Percentiles rank a stretch among this genome's conserved stretches.
These are phyloP conservation scores for Chaetomium olivaceum DNA, from an alignment of 2,329 filamentous ascomycete species.

Conservation along the genomic window DNA sequence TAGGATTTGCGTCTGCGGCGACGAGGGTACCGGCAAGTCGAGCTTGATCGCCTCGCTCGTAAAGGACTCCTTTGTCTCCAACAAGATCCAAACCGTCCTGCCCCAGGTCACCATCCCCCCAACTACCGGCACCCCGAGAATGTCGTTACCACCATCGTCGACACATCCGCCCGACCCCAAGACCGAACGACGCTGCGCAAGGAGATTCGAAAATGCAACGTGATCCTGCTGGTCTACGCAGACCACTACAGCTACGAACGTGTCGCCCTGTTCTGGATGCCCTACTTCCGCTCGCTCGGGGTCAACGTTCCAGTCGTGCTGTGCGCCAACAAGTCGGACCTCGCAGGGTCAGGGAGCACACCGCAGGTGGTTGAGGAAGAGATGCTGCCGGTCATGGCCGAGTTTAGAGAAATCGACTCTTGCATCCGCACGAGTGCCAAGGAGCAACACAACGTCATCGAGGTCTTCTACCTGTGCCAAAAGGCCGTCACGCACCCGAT, in stretches of 20 bases:
- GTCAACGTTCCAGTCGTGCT: constrained; percentile 97
- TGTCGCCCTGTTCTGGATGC: constrained; percentile 97
- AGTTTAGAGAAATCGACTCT: constrained; percentile 98
- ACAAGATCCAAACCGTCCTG: constrained; percentile 91
- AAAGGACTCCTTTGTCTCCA: constrained; percentile 93
- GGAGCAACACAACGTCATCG: constrained; percentile 91
- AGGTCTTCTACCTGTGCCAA: constrained; percentile 96
- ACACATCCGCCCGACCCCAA: constrained; percentile 92
- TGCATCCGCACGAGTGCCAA: constrained; percentile 93
- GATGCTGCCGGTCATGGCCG: constrained; percentile 96
- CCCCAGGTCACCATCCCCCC: constrained; percentile 95
- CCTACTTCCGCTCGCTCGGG: constrained; percentile 94
- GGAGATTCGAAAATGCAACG: constrained; percentile 94
- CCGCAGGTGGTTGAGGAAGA: constrained; percentile 91
- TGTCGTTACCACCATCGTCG: constrained; percentile 95
- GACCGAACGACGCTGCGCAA: constrained; percentile 87
- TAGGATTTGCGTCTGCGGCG: constrained; percentile 93
- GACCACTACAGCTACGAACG: constrained; percentile 99
- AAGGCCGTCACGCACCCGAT: constrained; percentile 98
- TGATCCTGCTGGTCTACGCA: constrained; percentile 94
- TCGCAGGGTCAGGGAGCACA: constrained; percentile 71
- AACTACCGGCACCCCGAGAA: constrained; percentile 89
- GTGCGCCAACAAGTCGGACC: constrained; percentile 96
- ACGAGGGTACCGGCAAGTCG: constrained; percentile 93
- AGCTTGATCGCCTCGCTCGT: constrained; percentile 93